Conservation (phyloP, 225 moss, liverwort and hornwort genomes). For the Physcomitrellopsis africana region DNA sequence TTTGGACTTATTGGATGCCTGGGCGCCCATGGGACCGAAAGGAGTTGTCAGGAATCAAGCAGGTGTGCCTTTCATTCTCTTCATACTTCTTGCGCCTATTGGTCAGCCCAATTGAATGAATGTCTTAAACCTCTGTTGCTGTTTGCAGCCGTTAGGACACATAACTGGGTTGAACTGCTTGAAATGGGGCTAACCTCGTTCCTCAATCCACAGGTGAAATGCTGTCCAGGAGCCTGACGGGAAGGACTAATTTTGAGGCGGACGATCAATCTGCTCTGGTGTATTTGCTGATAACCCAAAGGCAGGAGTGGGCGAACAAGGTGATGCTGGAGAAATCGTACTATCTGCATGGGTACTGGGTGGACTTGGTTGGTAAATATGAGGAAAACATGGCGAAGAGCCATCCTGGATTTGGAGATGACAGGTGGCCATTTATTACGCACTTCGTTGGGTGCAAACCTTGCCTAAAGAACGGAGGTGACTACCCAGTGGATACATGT, state of each 20-base stretch:
- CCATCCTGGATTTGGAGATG: slow-evolving; percentile 47
- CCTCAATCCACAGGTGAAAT: slow-evolving; percentile 29
- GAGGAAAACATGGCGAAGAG: slow-evolving; percentile 43
- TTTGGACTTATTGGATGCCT: slow-evolving; percentile 49
- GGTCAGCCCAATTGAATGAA: not conserved
- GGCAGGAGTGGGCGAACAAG: slow-evolving; percentile 37
- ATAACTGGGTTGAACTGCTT: too few relatives aligned
- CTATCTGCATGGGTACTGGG: slow-evolving; percentile 58
- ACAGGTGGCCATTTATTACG: slow-evolving; percentile 54
- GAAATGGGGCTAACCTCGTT: not conserved
- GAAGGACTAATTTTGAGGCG: slow-evolving; percentile 46
- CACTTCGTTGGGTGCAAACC: slow-evolving; percentile 63
- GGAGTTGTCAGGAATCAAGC: slow-evolving; percentile 41
- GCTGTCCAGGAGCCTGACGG: slow-evolving; percentile 41
- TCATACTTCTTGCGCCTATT: not conserved
- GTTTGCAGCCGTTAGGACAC: too few relatives aligned
- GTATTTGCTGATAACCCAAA: slow-evolving; percentile 43
- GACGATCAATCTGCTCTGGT: slow-evolving; percentile 57
- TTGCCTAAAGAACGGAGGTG: slow-evolving; percentile 44
- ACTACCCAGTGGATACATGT: slow-evolving; percentile 42
- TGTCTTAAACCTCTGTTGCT: too few relatives aligned
- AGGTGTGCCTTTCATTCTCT: slow-evolving; percentile 11
- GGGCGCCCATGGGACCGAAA: slow-evolving; percentile 60
- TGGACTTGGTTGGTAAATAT: slow-evolving; percentile 43
- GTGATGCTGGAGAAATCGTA: slow-evolving; percentile 48